These are phyloP conservation scores for Hibiscus tridactylites DNA, from an alignment of 345 rosid genomes.

Conservation along the genomic window DNA sequence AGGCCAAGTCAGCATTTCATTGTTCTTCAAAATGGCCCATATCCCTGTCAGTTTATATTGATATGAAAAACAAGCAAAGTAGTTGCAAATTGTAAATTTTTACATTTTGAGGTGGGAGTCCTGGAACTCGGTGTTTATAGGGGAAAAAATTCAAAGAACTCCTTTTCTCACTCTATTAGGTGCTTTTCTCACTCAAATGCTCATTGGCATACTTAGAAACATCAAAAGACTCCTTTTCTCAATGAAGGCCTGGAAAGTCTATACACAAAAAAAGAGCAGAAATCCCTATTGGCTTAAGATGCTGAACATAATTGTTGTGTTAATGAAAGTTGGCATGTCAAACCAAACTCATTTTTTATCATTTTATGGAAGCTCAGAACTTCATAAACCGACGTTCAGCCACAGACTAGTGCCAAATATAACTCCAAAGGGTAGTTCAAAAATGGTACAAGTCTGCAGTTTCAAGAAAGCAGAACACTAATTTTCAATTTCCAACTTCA, in stretches of 20 bases:
- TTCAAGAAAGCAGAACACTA: background rate
- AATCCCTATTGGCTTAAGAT: too few relatives aligned
- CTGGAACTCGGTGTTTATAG: background rate
- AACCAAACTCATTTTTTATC: background rate
- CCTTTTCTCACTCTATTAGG: too few relatives aligned
- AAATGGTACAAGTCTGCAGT: background rate
- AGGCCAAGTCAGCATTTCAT: conserved; percentile 95
- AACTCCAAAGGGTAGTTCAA: background rate
- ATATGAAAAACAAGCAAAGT: background rate
- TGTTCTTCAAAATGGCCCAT: conserved; percentile 83
- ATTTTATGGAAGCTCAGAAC: background rate
- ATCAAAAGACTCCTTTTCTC: too few relatives aligned
- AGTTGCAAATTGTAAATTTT: background rate
- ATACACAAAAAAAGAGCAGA: too few relatives aligned
- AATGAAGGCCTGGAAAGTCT: too few relatives aligned
- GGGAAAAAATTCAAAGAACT: too few relatives aligned
- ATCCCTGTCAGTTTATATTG: conserved; percentile 47
- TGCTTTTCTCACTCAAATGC: background rate
- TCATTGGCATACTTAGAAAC: background rate
- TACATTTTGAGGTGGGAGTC: background rate
- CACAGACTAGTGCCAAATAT: background rate
- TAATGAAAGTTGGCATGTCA: background rate
- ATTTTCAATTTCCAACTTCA: background rate
- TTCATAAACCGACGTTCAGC: background rate
- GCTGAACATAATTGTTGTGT: background rate